Conservation (phyloP, 805 yeast species). For the Nakazawaea wyomingensis region DNA sequence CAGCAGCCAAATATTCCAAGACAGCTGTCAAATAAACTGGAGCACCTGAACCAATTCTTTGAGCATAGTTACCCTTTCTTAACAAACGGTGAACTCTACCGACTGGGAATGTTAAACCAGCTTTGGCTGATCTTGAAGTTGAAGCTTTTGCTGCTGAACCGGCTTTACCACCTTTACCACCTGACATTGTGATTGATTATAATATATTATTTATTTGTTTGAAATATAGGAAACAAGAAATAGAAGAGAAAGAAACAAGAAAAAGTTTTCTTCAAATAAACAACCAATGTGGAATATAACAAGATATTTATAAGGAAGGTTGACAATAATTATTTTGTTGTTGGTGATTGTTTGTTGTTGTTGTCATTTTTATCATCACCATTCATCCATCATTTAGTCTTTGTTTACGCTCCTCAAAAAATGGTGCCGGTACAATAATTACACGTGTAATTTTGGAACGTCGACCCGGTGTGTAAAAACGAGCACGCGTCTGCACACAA, state of each 20-base stretch:
- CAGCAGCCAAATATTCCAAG: constrained; percentile 95
- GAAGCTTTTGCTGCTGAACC: constrained; percentile 93
- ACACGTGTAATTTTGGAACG: not conserved
- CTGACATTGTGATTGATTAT: constrained; percentile 36
- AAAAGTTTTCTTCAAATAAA: not conserved
- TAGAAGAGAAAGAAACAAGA: not conserved
- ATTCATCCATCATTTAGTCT: too few relatives aligned
- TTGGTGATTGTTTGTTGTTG: too few relatives aligned
- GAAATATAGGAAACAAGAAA: not conserved
- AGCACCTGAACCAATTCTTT: constrained; percentile 99
- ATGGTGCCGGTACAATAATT: constrained; percentile 46
- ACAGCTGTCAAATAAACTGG: constrained; percentile 98
- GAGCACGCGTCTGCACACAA: too few relatives aligned
- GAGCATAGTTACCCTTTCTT: constrained; percentile 97
- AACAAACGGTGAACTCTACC: constrained; percentile 98
- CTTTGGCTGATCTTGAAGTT: constrained; percentile 97
- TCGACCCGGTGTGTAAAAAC: not conserved
- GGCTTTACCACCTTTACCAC: constrained; percentile 91
- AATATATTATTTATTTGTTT: not conserved
- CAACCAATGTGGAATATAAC: not conserved
- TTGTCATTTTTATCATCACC: too few relatives aligned
- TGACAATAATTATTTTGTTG: too few relatives aligned
- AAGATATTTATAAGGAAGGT: not conserved
- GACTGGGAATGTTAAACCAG: constrained; percentile 98
- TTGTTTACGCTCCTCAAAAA: constrained; percentile 49